Base-by-base conservation (phyloP, 2,329 filamentous ascomycete genomes). In the Aspergillus phoenicis region DNA sequence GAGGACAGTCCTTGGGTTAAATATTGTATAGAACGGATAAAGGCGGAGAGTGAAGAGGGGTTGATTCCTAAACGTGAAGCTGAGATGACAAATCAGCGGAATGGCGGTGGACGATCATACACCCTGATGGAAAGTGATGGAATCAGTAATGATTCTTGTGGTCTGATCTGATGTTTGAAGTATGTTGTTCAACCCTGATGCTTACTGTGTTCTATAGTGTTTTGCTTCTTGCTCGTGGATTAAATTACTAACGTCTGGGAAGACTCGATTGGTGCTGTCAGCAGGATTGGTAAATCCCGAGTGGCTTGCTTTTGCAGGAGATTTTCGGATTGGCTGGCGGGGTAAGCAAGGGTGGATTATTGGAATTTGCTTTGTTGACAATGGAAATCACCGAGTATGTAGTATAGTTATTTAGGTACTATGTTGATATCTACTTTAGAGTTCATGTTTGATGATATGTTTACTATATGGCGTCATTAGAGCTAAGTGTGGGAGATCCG, bases 51-150 rank as follows among this genome's bases (percentile, higher is more conserved):
- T 5, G 41, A 15, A 22, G 41, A n/a, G 45, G 22, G 47, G 47
- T 51, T 51, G 47, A 51, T 51, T 51, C 47, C 47, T 51, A 51
- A 51, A 17, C 26, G 7, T 30, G 4, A 17, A n/a, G n/a, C 24
- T n/a, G 4, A 15, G 47, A 51, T 51, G 47, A 51, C 47, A 51
- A 51, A 51, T 51, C 47, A 30, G 47, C 47, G 13, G 26, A 51
- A 33, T 51, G 26, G 47, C 47, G 47, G 47, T 51, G 47, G 47
- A 33, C 20, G 20, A 11, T 45, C 20, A 24, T 13, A 22, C 41
- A 20, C 17, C 8, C 20, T 45, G 41, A 45, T 24, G 41, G 41
- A 45, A 45, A 6, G 41, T 22, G 22, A 45, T 45, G 41, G 41
- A 45, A 41, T 6, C 2, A 2, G 17, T 4, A 8, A 17, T 17